Base-by-base conservation (phyloP, 352 stramenopile species). In the Globisporangium nunn region DNA sequence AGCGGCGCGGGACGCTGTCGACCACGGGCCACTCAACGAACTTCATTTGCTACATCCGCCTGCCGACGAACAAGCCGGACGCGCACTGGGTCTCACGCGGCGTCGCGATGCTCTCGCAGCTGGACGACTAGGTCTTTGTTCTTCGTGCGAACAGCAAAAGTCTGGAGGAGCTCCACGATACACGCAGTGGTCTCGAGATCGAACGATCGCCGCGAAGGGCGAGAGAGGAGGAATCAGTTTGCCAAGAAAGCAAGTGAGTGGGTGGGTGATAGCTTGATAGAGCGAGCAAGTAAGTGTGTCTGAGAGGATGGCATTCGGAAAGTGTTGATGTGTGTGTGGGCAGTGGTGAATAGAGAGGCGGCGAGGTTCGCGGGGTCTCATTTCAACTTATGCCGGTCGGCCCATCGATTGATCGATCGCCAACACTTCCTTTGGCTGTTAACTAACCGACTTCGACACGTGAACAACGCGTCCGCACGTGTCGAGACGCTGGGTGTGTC, bases 11-110 rank as follows among this genome's bases (percentile, higher is more conserved):
- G 4, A 89, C 93, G 37, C 70, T 98, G 28, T 91, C 88, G 14
- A 98, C 93, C 11, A 98, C 89, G 2, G 91, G 91, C n/a, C 90
- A 98, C 66, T 97, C 87, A 54, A 97, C 89, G 30, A 98, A 98
- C 72, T 98, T 97, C 62, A 95, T 98, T 54, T 96, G 89, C 70
- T 96, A 93, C 59, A 96, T 98, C 54, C 72, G 78, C 5, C 56
- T 98, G 47, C 88, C 89, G 14, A 93, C 81, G 3, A 78, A 80
- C 58, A 77, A 88, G 47, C 66, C 67, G 0, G 75, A 96, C 53
- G 61, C 71, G n/a, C 89, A 97, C 67, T 98, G 93, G 93, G 91
- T 98, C 45, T 75, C 91, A 54, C 75, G 91, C 23, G 93, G 93
- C 40, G 93, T 98, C 45, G 91, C 93, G 35, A 97, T 98, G 88